A percentile compares a stretch with the other conserved stretches of the same genome.
Conservation (phyloP, 495 filamentous ascomycete genomes). For the Aspergillus asperescens region DNA sequence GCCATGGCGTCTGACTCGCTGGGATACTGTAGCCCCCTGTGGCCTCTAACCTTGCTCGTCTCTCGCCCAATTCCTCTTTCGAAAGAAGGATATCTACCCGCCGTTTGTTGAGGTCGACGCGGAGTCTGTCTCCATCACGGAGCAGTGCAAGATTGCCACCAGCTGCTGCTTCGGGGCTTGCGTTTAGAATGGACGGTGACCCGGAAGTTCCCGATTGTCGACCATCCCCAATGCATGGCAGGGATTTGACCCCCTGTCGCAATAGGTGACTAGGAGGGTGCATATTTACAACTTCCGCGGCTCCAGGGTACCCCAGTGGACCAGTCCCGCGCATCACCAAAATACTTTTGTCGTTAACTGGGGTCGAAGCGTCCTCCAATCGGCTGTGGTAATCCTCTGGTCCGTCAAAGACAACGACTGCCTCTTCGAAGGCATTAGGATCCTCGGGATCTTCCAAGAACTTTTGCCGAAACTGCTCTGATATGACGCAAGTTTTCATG, state of each 20-base stretch:
- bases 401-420: conserved; percentile 49
- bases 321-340: conserved; percentile 52
- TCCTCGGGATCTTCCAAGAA: conserved; percentile 48
- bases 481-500: conserved; percentile 55
- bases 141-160: conserved; percentile 54
- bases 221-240: conserved; percentile 54
- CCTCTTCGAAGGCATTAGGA: conserved; percentile 48
- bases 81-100: conserved; percentile 49
- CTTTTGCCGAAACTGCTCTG: conserved; percentile 39
- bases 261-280: conserved; percentile 45
- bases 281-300: conserved; percentile 55
- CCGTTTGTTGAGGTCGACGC: conserved; percentile 51
- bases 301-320: conserved; percentile 50
- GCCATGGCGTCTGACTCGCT: conserved; percentile 47
- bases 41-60: conserved; percentile 48
- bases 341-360: conserved; percentile 46
- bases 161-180: conserved; percentile 55
- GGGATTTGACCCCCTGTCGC: conserved; percentile 42
- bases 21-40: conserved; percentile 32
- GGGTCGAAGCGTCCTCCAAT: conserved; percentile 41
- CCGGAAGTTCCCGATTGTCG: conserved; percentile 53
- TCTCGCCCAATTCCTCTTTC: conserved; percentile 57
- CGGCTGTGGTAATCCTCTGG: conserved; percentile 48
- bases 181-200: conserved; percentile 51
- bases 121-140: conserved; percentile 49